Evolutionary conservation across 176 grass and related monocot genomes (phyloP), one percentile per base, ranked within the genome.

Genomic region (Eragrostis nindensis): DNA sequence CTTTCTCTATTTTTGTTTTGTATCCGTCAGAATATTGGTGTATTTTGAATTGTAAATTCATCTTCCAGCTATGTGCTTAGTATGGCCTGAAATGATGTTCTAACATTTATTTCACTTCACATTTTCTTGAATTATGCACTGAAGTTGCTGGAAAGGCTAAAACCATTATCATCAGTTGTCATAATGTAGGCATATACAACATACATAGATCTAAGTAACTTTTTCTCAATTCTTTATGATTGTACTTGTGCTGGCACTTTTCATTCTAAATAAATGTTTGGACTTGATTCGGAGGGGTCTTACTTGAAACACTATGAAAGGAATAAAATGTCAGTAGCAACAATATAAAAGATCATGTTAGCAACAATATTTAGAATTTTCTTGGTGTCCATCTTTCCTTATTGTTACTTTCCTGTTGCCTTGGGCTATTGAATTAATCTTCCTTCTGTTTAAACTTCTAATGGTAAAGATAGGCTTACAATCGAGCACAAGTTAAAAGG

Each of bases 401-500:
- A 7, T 69, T 68, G 55, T 27, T 45, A 25, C 7, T 80, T 57
- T 49, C 62, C 24, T 55, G 11, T 52, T 74, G 25, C 26, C 65
- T 87, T 82, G 55, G 76, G 54, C 63, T 55, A 32, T 77, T 18
- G 75, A 15, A 67, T 8, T 68, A 26, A 7, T 43, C 45, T 87
- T 80, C 32, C 32, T 71, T 86, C 56, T 60, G 16, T 49, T 44
- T 83, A 18, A 53, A 79, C 32, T 53, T 67, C 43, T 78, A 48
- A 82, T 85, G 68, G 24, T 79, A 61, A 79, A 80, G 86, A 74
- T 87, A 99, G 96, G 92, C 90, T 65, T 99, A 93, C 71, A 95
- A 90, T 90, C 87, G 86, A 61, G 83, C 89, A 50, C 96, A 99
- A 86, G 87, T 94, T 59, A 91, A 99, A 86, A 99, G 92, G 85